Conservation (phyloP, 2,329 filamentous ascomycete species). For the Pseudogymnoascus sp. region DNA sequence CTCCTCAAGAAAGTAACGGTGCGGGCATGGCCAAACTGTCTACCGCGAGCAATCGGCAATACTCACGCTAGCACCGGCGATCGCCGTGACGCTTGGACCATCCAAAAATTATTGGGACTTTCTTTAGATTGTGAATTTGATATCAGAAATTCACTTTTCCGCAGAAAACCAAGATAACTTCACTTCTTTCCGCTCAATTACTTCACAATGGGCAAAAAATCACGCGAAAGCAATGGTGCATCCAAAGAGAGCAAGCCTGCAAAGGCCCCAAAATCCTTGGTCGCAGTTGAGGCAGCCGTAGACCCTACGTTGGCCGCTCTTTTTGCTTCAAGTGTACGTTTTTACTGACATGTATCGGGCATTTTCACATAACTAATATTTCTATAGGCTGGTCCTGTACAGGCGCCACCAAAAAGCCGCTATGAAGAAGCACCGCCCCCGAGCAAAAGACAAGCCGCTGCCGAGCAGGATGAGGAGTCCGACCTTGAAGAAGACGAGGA, state of each 20-base stretch:
- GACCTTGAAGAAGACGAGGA: constrained; percentile 19
- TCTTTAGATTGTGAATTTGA: constrained; percentile 10
- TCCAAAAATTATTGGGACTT: constrained; percentile 10
- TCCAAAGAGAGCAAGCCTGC: constrained; percentile 18
- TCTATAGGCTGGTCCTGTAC: constrained; percentile 31
- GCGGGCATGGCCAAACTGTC: constrained; percentile 8
- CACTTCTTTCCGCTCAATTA: constrained; percentile 7
- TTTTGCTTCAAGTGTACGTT: constrained; percentile 65
- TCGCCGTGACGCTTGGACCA: constrained; percentile 8
- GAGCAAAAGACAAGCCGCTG: constrained; percentile 19
- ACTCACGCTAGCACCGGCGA: constrained; percentile 8
- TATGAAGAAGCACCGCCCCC: constrained; percentile 30
- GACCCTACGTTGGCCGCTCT: constrained; percentile 64
- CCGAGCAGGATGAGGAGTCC: constrained; percentile 25
- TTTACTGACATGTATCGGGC: not conserved
- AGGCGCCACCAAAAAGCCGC: constrained; percentile 27
- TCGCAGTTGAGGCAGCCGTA: constrained; percentile 41
- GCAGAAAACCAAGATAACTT: constrained; percentile 6
- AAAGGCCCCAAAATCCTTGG: constrained; percentile 27
- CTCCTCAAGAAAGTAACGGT: constrained; percentile 5
- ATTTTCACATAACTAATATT: constrained; percentile 10
- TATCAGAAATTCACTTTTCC: constrained; percentile 7
- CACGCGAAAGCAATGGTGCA: constrained; percentile 19
- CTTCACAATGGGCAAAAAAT: constrained; percentile 27
- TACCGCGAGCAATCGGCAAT: constrained; percentile 9